These are phyloP conservation scores for Cercophora newfieldiana DNA, from an alignment of 495 filamentous ascomycete genomes.

Conservation along the genomic window DNA sequence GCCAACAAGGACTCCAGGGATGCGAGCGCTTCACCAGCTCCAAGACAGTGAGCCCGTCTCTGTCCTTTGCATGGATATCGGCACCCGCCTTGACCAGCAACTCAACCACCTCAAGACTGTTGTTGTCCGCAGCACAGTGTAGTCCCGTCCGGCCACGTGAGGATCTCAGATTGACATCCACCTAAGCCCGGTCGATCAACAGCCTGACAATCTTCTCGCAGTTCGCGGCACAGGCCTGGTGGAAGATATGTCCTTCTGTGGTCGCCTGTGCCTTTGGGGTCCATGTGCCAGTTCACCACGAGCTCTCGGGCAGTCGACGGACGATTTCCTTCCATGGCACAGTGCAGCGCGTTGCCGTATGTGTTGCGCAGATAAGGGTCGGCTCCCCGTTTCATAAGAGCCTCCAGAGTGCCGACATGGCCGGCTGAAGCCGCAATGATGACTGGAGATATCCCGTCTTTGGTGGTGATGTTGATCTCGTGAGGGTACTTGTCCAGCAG, in stretches of 20 bases:
- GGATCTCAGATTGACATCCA: background rate
- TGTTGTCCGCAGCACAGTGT: background rate
- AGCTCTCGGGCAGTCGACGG: background rate
- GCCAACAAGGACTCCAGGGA: background rate
- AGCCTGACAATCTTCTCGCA: background rate
- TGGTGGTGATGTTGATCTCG: background rate
- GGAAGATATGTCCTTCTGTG: background rate
- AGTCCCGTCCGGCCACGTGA: background rate
- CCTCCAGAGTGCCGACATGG: background rate
- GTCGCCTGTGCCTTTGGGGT: background rate
- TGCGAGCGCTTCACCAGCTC: background rate
- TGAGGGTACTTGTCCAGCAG: background rate
- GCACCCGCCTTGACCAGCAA: background rate
- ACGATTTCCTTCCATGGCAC: background rate
- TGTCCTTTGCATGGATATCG: background rate
- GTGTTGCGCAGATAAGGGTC: conserved; percentile 1
- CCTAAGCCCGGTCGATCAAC: background rate
- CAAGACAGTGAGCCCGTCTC: background rate
- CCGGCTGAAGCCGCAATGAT: conserved; percentile 1
- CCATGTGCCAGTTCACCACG: background rate
- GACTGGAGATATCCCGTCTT: background rate
- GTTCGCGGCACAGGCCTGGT: background rate
- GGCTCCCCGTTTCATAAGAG: conserved; percentile 1
- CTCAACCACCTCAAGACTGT: background rate
- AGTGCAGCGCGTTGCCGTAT: conserved; percentile 14